Base-by-base conservation (phyloP, 169 alveolate species). In the Amoebophrya sp. region DNA sequence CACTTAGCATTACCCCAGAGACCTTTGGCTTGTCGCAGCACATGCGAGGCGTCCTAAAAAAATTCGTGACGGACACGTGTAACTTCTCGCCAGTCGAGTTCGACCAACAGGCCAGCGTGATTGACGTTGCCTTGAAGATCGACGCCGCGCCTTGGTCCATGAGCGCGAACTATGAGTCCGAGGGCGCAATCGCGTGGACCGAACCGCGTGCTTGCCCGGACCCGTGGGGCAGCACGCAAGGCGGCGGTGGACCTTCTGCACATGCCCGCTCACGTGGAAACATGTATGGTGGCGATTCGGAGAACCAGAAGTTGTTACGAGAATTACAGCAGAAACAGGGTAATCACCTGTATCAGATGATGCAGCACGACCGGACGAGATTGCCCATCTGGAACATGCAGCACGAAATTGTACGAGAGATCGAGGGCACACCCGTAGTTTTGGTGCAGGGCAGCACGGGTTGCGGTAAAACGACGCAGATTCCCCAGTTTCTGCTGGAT, bases 391-490 rank as follows among this genome's bases (percentile, higher is more conserved):
- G 83, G 83, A 65, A 65, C 83, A 65, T 65, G 83, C 83, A 65
- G 83, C 83, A 65, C 83, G 83, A 65, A 36, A 65, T 65, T 26
- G 83, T 65, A 36, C n/a, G 38, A 29, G 83, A 65, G 26, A 65
- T 65, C 83, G 83, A 65, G 83, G 83, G 83, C 26, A 6, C 36
- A 10, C 92, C 41, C 83, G 92, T 90, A 29, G 78, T 90, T 0
- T n/a, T 90, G 40, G 78, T 90, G 65, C 55, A 53, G 89, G 99
- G 99, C 40, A 98, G 96, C 90, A 97, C 99, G 41, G 99, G 99
- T 0, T 95, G 97, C 53, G 99, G 99, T 33, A 97, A 97, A 92
- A 95, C 98, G 18, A 97, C 99, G 0, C 96, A 97, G 93, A 93
- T 97, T 1, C 98, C 98, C 14, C 92, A 90, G 92, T 90, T 90